phyloP scores from a whole-genome alignment of 169 alveolate species.

The Perkinsus marinus region DNA sequence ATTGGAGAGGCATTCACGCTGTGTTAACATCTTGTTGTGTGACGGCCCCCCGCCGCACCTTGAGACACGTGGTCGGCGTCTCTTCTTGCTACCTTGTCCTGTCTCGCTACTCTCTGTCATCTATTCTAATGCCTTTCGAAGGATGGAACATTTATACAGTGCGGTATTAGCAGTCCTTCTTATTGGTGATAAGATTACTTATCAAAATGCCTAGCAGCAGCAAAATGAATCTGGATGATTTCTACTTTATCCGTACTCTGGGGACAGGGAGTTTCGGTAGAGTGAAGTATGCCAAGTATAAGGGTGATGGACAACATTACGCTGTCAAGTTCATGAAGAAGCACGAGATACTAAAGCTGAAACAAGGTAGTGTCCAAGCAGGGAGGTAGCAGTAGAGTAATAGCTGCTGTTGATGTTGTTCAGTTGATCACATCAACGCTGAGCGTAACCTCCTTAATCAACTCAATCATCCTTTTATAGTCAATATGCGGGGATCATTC shows the following conservation, averaged over 20 bases:
- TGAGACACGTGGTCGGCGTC: no score
- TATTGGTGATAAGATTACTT: no score
- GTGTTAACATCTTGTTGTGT: no score
- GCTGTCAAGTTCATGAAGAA: slow-evolving; percentile 29
- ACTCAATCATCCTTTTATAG: slow-evolving; percentile 86
- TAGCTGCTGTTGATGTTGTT: no score
- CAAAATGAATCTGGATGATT: background rate
- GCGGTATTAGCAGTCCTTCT: no score
- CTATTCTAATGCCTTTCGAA: no score
- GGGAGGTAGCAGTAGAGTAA: slow-evolving; percentile 46
- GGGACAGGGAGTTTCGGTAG: slow-evolving; percentile 27
- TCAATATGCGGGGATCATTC: slow-evolving; percentile 54
- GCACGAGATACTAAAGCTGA: slow-evolving; percentile 30
- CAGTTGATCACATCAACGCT: slow-evolving; percentile 81
- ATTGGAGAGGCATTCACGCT: no score
- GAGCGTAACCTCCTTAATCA: slow-evolving; percentile 79
- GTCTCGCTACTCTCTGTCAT: no score
- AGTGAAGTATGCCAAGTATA: slow-evolving; percentile 13
- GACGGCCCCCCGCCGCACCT: no score
- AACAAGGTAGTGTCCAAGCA: background rate
- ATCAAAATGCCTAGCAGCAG: background rate
- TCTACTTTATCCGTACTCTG: slow-evolving; percentile 16
- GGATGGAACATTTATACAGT: no score
- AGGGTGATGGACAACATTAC: background rate
- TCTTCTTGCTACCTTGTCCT: no score